Percentiles rank a stretch among this genome's conserved stretches.
Conservation (phyloP, 768 basidiomycete species). For the Termitomyces sp. region DNA sequence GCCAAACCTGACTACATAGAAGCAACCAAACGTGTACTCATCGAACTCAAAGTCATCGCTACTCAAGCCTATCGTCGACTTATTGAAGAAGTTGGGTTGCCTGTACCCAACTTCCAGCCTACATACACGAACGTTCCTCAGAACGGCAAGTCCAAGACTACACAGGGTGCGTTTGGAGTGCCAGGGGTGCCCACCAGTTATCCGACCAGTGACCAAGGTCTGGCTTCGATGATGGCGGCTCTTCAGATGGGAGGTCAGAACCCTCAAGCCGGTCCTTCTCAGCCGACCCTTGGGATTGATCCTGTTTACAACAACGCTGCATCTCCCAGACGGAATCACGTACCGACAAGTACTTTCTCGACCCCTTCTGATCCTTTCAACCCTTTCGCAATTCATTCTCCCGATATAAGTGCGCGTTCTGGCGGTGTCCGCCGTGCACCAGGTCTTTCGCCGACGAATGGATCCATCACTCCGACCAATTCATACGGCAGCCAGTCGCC, state of each 20-base stretch:
- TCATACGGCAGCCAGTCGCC: constrained; percentile 59
- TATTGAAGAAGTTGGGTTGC: constrained; percentile 91
- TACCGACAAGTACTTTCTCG: constrained; percentile 30
- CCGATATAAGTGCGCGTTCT: constrained; percentile 43
- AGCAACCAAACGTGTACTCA: constrained; percentile 85
- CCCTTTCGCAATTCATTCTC: constrained; percentile 43
- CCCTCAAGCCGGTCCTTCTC: constrained; percentile 68
- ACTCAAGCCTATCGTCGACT: constrained; percentile 91
- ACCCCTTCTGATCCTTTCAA: constrained; percentile 43
- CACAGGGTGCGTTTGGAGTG: constrained; percentile 55
- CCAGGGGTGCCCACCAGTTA: constrained; percentile 77
- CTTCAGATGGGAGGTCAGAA: constrained; percentile 89
- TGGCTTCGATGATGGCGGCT: constrained; percentile 92
- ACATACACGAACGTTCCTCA: constrained; percentile 65
- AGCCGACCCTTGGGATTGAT: constrained; percentile 59
- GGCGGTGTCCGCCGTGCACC: constrained; percentile 42
- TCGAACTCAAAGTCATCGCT: constrained; percentile 88
- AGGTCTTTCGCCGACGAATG: constrained; percentile 40
- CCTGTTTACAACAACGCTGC: constrained; percentile 45
- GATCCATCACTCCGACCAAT: constrained; percentile 31
- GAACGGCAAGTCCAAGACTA: constrained; percentile 55
- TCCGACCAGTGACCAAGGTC: constrained; percentile 75
- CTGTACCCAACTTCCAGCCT: constrained; percentile 83
- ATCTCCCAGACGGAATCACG: constrained; percentile 31
- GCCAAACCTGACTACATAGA: constrained; percentile 72